Evolutionary conservation across 257 asterid species (phyloP).

Genomic region (Solanum okadae): DNA sequence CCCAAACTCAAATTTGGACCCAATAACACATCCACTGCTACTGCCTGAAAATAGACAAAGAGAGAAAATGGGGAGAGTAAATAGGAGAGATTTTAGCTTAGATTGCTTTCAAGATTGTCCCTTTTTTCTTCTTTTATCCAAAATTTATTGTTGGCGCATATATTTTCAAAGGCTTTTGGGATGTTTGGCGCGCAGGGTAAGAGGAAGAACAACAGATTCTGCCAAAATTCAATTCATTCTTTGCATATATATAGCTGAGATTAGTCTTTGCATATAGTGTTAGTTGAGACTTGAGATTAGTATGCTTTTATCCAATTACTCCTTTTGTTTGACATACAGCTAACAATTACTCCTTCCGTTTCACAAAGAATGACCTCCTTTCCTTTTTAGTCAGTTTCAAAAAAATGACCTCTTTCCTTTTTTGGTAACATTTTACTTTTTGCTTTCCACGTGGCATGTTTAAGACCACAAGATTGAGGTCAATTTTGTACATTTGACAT

Average conservation of each 20-base stretch:
- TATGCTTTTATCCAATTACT: background rate
- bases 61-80: background rate
- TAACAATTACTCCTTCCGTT: too few species aligned
- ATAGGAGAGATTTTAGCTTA: slow-evolving; percentile 40
- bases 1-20: background rate
- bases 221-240: background rate
- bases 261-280: background rate
- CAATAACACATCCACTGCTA: background rate
- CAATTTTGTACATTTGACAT: too few species aligned
- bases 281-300: background rate
- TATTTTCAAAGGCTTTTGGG: too few species aligned
- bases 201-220: background rate
- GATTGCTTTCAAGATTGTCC: slow-evolving; percentile 52
- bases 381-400: too few species aligned
- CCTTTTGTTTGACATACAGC: background rate
- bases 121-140: slow-evolving; percentile 20
- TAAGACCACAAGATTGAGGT: too few species aligned
- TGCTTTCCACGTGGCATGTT: too few species aligned
- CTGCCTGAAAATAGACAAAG: background rate
- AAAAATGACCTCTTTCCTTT: too few species aligned
- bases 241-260: background rate
- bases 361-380: too few species aligned
- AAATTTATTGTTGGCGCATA: background rate
- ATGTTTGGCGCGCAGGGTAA: slow-evolving; percentile 3
- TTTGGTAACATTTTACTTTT: too few species aligned